A percentile compares a stretch with the other conserved stretches of the same genome.
phyloP scores from a whole-genome alignment of 192 early-diverging fungal species.

The Dispira simplex region DNA sequence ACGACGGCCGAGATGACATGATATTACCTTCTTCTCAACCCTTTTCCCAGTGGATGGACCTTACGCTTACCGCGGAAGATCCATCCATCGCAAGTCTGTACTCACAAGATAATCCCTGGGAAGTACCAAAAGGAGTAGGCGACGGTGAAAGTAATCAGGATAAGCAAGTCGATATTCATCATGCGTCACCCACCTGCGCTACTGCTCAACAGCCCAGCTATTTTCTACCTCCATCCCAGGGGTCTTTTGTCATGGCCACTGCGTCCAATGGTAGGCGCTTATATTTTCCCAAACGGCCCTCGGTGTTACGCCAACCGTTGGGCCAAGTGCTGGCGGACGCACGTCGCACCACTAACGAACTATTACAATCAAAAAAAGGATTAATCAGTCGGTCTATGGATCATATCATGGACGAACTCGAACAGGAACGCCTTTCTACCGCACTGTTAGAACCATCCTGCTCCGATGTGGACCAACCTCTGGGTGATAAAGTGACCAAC shows the following conservation, averaged over 20 bases:
- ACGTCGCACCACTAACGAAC: too few species aligned
- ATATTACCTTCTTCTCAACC: too few species aligned
- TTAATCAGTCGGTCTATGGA: constrained; percentile 15
- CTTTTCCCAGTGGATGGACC: too few species aligned
- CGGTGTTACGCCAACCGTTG: not conserved
- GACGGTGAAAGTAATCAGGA: too few species aligned
- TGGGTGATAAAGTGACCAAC: not conserved
- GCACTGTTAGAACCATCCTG: not conserved
- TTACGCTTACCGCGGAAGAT: too few species aligned
- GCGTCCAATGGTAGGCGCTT: constrained; percentile 14
- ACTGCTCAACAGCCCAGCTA: not conserved
- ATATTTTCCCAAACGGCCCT: constrained; percentile 19
- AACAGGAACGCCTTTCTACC: constrained; percentile 7
- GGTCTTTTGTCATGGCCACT: constrained; percentile 10
- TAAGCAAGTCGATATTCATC: too few species aligned
- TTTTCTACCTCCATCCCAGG: constrained; percentile 1
- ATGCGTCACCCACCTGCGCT: too few species aligned
- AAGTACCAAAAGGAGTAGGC: too few species aligned
- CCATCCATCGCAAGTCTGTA: too few species aligned
- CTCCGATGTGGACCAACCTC: not conserved
- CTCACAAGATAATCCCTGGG: too few species aligned
- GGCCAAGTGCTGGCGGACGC: not conserved
- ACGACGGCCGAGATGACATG: too few species aligned
- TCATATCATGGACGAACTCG: constrained; percentile 17
- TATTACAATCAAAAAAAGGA: too few species aligned